phyloP scores from a whole-genome alignment of 176 grass and related monocot species.

The Hyparrhenia diplandra region DNA sequence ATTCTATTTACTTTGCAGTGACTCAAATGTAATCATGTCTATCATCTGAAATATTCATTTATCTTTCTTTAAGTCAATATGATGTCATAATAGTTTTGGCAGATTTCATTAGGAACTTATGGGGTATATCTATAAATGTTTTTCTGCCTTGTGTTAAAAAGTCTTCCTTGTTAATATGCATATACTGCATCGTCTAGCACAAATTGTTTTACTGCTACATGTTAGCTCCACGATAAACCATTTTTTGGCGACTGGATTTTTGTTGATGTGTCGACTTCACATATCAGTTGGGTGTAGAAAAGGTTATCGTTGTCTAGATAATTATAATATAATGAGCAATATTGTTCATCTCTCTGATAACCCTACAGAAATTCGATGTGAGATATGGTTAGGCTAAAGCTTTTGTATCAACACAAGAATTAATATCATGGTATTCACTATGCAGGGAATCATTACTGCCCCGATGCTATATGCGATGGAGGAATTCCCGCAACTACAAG shows the following conservation, averaged over 20 bases:
- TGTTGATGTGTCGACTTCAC: not conserved
- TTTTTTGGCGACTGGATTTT: not conserved
- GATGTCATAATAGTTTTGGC: not conserved
- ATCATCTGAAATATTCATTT: constrained; percentile 24
- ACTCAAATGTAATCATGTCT: not conserved
- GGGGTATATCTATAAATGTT: not conserved
- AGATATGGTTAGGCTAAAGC: not conserved
- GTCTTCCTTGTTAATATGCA: not conserved
- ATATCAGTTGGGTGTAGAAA: not conserved
- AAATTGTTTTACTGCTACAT: not conserved
- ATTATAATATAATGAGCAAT: not conserved
- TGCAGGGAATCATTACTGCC: constrained; percentile 93
- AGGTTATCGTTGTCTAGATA: not conserved
- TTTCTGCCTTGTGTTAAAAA: not conserved
- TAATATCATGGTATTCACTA: too few species aligned
- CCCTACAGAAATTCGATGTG: not conserved
- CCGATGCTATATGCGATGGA: constrained; percentile 89
- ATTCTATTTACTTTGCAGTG: not conserved
- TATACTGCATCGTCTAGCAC: not conserved
- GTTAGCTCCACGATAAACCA: not conserved
- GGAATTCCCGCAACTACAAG: constrained; percentile 82
- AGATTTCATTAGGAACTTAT: not conserved
- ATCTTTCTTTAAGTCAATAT: not conserved
- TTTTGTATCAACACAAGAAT: not conserved
- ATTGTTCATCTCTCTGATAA: not conserved